Percentiles rank a stretch among this genome's conserved stretches.
These are phyloP conservation scores for Pezicula neosporulosa DNA, from an alignment of 2,329 filamentous ascomycete species.

Conservation along the genomic window DNA sequence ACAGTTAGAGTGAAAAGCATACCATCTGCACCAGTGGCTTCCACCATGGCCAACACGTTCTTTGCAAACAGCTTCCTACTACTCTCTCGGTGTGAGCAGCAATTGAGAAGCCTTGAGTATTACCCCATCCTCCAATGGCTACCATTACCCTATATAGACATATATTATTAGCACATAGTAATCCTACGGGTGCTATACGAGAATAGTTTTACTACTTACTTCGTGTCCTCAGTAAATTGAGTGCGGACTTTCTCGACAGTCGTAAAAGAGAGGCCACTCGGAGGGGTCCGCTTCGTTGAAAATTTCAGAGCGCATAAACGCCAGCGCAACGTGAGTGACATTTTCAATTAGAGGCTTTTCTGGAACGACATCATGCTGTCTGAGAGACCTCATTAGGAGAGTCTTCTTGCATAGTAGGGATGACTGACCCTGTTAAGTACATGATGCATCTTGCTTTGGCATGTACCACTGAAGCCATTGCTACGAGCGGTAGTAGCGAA, in stretches of 20 bases:
- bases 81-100: conserved; percentile 48
- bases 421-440: conserved; percentile 21
- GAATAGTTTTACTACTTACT: too few relatives aligned
- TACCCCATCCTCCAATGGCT: conserved; percentile 74
- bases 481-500: not conserved
- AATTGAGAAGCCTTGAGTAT: conserved; percentile 58
- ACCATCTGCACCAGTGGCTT: conserved; percentile 62
- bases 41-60: conserved; percentile 62
- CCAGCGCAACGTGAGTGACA: conserved; percentile 55
- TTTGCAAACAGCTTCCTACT: conserved; percentile 56
- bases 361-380: conserved; percentile 30
- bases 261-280: conserved; percentile 52
- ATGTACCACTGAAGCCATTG: not conserved
- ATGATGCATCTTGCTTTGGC: conserved; percentile 22
- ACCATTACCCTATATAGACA: conserved; percentile 53
- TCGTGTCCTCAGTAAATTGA: conserved; percentile 45
- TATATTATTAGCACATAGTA: too few relatives aligned
- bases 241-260: conserved; percentile 43
- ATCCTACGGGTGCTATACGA: too few relatives aligned
- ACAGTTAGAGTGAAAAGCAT: conserved; percentile 19
- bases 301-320: conserved; percentile 50
- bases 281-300: conserved; percentile 42
- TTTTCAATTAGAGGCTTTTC: conserved; percentile 30
- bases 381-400: conserved; percentile 8
- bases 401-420: not conserved